Evolutionary conservation across 1,284 basidiomycete species (phyloP).

Genomic region (Hemileia vastatrix): DNA sequence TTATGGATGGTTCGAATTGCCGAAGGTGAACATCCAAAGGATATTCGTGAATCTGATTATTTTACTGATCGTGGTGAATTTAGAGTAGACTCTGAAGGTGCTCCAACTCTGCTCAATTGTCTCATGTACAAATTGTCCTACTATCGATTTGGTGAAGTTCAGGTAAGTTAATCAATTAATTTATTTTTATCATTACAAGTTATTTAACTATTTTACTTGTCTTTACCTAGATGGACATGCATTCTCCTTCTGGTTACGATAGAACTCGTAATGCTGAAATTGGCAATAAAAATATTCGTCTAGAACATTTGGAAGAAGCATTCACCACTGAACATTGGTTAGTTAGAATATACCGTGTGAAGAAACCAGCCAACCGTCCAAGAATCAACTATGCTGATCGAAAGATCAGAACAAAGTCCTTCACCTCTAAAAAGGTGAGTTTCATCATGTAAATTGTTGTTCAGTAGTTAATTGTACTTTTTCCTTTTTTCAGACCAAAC

Average conservation of each 20-base stretch:
- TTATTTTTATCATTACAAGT: no score
- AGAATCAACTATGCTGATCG: constrained; percentile 64
- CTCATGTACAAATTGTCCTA: constrained; percentile 97
- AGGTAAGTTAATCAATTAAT: no score
- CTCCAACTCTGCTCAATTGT: constrained; percentile 82
- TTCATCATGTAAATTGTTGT: no score
- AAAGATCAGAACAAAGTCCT: background rate
- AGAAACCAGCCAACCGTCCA: constrained; percentile 83
- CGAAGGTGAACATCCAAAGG: constrained; percentile 96
- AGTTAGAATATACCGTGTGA: constrained; percentile 89
- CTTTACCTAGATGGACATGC: no score
- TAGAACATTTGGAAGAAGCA: constrained; percentile 93
- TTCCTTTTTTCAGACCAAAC: no score
- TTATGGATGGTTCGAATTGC: constrained; percentile 97
- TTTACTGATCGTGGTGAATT: constrained; percentile 93
- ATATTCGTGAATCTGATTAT: constrained; percentile 86
- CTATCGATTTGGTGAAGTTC: constrained; percentile 73
- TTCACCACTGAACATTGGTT: constrained; percentile 98
- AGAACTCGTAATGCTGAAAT: no score
- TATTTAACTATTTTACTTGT: no score
- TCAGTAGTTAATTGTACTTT: no score
- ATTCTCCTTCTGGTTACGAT: no score
- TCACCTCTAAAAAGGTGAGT: no score
- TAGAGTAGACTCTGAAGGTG: constrained; percentile 75
- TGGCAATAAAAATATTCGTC: no score